Percentiles rank a stretch among this genome's conserved stretches.
Evolutionary conservation across 1,284 basidiomycete species (phyloP).

Genomic region (Wallemia mellicola): DNA sequence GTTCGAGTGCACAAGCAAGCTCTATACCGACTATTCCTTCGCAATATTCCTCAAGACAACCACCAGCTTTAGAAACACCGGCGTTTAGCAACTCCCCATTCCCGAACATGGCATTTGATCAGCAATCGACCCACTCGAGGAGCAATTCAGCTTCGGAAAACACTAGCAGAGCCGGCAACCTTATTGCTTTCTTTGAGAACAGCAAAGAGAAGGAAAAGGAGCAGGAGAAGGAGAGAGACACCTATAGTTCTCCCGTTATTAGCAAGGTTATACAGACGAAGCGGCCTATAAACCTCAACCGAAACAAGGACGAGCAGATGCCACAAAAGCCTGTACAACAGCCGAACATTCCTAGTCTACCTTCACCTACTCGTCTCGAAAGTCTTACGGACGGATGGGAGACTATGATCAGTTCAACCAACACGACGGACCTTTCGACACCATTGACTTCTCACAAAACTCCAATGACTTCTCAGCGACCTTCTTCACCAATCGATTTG

Average conservation of each 20-base stretch:
- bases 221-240: slow-evolving; percentile 15
- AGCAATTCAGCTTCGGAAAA: neutral
- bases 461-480: slow-evolving; percentile 5
- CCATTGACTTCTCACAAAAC: neutral
- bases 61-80: neutral
- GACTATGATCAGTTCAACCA: neutral
- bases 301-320: neutral
- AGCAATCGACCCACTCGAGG: neutral
- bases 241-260: slow-evolving; percentile 22
- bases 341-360: neutral
- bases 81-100: neutral
- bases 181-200: slow-evolving; percentile 43
- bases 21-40: neutral
- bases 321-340: neutral
- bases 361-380: neutral
- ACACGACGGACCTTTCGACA: neutral
- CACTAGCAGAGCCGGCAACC: slow-evolving; percentile 22
- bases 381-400: neutral
- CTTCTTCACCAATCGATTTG: neutral
- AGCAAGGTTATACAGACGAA: neutral
- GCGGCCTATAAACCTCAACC: neutral
- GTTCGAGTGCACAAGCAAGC: neutral
- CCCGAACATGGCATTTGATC: neutral
- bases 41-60: neutral
- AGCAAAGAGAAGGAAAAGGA: slow-evolving; percentile 15